A percentile compares a stretch with the other conserved stretches of the same genome.
Conservation (phyloP, 2,329 filamentous ascomycete species). For the Hypocreales sp. region DNA sequence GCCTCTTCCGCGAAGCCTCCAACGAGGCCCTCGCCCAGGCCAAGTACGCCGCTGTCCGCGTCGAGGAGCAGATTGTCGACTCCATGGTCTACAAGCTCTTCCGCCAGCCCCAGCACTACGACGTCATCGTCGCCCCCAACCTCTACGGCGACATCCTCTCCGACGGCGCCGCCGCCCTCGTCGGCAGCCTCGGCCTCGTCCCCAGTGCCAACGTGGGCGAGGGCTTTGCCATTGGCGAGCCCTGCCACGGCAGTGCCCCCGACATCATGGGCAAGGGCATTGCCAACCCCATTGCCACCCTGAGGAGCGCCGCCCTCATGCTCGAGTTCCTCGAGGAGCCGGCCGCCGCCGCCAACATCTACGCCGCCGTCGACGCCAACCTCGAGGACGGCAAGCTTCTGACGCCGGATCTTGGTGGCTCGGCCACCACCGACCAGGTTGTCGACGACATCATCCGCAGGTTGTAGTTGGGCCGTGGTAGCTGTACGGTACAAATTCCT, state of each 20-base stretch:
- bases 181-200: slow-evolving; percentile 82
- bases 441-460: slow-evolving; percentile 82
- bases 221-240: slow-evolving; percentile 90
- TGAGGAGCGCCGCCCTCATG: slow-evolving; percentile 86
- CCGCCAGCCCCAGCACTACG: slow-evolving; percentile 86
- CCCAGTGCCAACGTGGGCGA: slow-evolving; percentile 92
- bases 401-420: slow-evolving; percentile 82
- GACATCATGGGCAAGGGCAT: slow-evolving; percentile 90
- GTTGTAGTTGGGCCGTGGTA: too few relatives aligned
- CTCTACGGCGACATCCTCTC: slow-evolving; percentile 95
- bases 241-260: slow-evolving; percentile 89
- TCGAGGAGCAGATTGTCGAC: slow-evolving; percentile 98
- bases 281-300: slow-evolving; percentile 90
- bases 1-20: slow-evolving; percentile 75
- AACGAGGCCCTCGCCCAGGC: slow-evolving; percentile 53
- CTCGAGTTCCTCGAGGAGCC: slow-evolving; percentile 87
- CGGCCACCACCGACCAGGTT: slow-evolving; percentile 72
- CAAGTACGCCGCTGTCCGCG: slow-evolving; percentile 45
- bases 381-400: slow-evolving; percentile 69
- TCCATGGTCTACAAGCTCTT: slow-evolving; percentile 99
- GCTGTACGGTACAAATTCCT: too few relatives aligned
- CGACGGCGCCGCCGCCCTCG: slow-evolving; percentile 85
- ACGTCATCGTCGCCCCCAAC: slow-evolving; percentile 95
- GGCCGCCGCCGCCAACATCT: slow-evolving; percentile 75
- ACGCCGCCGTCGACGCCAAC: slow-evolving; percentile 81